Evolutionary conservation across 768 basidiomycete genomes (phyloP), one percentile per base, ranked within the genome.

Genomic region (Neoboletus subvelutipes): DNA sequence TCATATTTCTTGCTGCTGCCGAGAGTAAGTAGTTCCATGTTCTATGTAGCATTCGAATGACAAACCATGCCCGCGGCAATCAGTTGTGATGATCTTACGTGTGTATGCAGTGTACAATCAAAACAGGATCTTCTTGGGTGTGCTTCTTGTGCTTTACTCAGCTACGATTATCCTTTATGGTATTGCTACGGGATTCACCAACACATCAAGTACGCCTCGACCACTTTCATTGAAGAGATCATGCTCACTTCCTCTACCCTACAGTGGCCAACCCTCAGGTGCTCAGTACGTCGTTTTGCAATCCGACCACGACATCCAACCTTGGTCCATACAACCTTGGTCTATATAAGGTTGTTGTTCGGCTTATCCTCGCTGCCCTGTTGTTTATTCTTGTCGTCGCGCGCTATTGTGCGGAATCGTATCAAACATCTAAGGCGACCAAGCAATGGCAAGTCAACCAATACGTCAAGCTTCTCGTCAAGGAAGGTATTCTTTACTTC

Each of bases 71-170:
- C 12, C 6, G 18, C 17, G 5, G 6, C 33, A 2, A 50, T 18
- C 39, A 68, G 67, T 67, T 9, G 43, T 62, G 33, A 68, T 68
- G 67, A 62, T 68, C 50, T 31, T 68, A 8, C 62, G 67, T 0
- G 56, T 69, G 13, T 69, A 68, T 31, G 64, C 67, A n/a, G 55
- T 69, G 53, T 68, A 68, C 39, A 20, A 40, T 20, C 50, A 39
- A 37, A 63, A 64, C 18, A 63, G 18, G 53, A 28, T 45, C 13
- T 28, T 67, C 31, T 45, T 67, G 9, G 45, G n/a, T n/a, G n/a
- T n/a, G n/a, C n/a, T n/a, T n/a, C n/a, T n/a, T n/a, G n/a, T n/a
- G n/a, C n/a, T n/a, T 28, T 67, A 65, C 13, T 45, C 13, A 9
- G n/a, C 40, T 6, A 55, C 45, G 11, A 24, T 68, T 10, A 3